Conservation (phyloP, 345 rosid genomes). For the Atalantia buxifolia region DNA sequence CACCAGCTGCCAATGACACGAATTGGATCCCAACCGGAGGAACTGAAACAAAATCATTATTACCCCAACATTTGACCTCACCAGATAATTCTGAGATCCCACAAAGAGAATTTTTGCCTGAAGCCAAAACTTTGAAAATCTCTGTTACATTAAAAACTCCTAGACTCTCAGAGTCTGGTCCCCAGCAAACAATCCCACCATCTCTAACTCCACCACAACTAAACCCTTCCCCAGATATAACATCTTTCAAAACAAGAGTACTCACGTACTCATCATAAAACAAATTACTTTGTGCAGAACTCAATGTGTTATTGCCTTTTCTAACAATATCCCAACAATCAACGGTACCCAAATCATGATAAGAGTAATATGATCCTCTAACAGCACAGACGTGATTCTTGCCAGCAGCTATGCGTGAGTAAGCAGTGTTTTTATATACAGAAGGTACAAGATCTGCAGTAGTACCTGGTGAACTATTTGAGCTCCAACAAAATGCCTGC, state of each 20-base stretch:
- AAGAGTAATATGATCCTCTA: constrained; percentile 78
- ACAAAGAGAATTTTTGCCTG: constrained; percentile 53
- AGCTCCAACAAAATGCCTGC: constrained; percentile 65
- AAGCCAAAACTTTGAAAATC: constrained; percentile 46
- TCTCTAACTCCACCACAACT: constrained; percentile 78
- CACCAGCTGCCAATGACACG: constrained; percentile 67
- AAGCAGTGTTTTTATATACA: constrained; percentile 44
- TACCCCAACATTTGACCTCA: constrained; percentile 71
- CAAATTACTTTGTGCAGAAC: constrained; percentile 29
- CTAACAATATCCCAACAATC: constrained; percentile 76
- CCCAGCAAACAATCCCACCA: constrained; percentile 80
- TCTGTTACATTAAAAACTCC: constrained; percentile 43
- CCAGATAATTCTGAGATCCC: constrained; percentile 50
- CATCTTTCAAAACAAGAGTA: constrained; percentile 46
- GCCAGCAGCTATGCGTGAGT: constrained; percentile 82
- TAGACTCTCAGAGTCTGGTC: constrained; percentile 51
- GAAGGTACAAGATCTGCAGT: constrained; percentile 60
- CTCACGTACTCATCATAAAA: constrained; percentile 46
- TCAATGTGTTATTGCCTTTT: constrained; percentile 32
- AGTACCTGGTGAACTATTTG: constrained; percentile 37
- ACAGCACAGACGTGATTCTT: constrained; percentile 80
- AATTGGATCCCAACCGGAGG: constrained; percentile 38
- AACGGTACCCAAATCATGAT: constrained; percentile 55
- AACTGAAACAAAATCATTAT: constrained; percentile 26
- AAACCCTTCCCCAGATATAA: constrained; percentile 85